These are phyloP conservation scores for Asterella californica DNA, from an alignment of 225 moss, liverwort and hornwort species.

Conservation along the genomic window DNA sequence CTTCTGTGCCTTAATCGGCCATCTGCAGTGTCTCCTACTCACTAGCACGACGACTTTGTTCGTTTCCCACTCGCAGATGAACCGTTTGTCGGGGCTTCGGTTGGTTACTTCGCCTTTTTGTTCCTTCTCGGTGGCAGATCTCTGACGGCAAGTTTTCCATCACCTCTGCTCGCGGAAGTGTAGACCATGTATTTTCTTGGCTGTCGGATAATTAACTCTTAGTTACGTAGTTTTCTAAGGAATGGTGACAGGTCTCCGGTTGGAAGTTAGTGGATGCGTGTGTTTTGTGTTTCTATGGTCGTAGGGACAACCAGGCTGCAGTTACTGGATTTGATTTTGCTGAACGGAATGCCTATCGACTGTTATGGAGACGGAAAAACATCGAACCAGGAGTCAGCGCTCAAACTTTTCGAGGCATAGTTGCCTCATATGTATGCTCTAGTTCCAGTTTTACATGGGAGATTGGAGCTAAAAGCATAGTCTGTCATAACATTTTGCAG, in stretches of 20 bases:
- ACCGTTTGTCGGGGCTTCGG: slow-evolving; percentile 98
- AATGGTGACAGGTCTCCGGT: too few relatives aligned
- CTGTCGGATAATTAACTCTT: too few relatives aligned
- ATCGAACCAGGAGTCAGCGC: neutral
- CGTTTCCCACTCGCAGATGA: slow-evolving; percentile 53
- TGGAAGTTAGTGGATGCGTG: too few relatives aligned
- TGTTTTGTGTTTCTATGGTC: too few relatives aligned
- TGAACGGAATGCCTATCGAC: neutral
- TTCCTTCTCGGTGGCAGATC: slow-evolving; percentile 87
- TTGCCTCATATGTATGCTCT: too few relatives aligned
- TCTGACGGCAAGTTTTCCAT: slow-evolving; percentile 64
- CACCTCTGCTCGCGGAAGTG: neutral
- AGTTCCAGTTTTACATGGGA: too few relatives aligned
- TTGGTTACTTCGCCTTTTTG: slow-evolving; percentile 92
- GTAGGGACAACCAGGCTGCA: too few relatives aligned
- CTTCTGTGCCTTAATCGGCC: neutral
- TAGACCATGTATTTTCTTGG: too few relatives aligned
- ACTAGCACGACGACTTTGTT: neutral
- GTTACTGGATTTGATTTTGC: neutral
- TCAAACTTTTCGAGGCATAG: too few relatives aligned
- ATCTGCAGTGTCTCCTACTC: too few relatives aligned
- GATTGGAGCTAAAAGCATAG: too few relatives aligned
- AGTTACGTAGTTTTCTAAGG: too few relatives aligned
- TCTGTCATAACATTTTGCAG: slow-evolving; percentile 30
- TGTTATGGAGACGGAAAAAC: neutral